Conservation (phyloP, 2,329 filamentous ascomycete genomes). For the Colletotrichum godetiae region DNA sequence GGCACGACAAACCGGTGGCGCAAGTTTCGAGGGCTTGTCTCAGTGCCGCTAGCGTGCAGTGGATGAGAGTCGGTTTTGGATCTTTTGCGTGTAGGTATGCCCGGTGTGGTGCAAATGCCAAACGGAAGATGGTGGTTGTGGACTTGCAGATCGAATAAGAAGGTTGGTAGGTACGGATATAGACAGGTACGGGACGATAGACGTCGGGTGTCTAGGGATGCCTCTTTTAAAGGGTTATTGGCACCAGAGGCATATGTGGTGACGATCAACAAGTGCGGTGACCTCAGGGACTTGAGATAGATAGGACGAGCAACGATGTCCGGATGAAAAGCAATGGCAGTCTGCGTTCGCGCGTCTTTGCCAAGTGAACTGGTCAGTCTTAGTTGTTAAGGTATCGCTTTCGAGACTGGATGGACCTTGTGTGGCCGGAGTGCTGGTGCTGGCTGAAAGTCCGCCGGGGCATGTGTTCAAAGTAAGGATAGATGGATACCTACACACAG, state of each 20-base stretch:
- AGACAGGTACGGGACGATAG: neutral
- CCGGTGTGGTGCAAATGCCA: neutral
- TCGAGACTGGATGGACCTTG: neutral
- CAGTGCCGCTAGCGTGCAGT: slow-evolving; percentile 21
- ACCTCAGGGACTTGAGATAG: neutral
- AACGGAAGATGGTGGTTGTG: neutral
- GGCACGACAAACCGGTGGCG: slow-evolving; percentile 22
- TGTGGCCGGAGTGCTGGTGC: neutral
- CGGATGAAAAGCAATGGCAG: slow-evolving; percentile 2
- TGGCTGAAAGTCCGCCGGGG: neutral
- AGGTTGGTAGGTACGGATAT: no score
- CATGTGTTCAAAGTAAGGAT: neutral
- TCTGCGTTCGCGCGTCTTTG: slow-evolving; percentile 2
- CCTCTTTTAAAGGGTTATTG: neutral
- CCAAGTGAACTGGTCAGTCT: neutral
- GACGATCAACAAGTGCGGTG: neutral
- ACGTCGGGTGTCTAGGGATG: neutral
- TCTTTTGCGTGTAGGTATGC: neutral
- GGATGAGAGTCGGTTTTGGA: slow-evolving; percentile 1
- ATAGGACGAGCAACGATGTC: slow-evolving; percentile 4
- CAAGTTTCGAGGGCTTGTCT: slow-evolving; percentile 26
- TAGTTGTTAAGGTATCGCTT: neutral
- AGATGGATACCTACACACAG: no score
- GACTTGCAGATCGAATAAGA: neutral
- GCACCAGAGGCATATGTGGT: neutral